phyloP scores from a whole-genome alignment of 225 moss, liverwort and hornwort species.

The Straminergon stramineum region DNA sequence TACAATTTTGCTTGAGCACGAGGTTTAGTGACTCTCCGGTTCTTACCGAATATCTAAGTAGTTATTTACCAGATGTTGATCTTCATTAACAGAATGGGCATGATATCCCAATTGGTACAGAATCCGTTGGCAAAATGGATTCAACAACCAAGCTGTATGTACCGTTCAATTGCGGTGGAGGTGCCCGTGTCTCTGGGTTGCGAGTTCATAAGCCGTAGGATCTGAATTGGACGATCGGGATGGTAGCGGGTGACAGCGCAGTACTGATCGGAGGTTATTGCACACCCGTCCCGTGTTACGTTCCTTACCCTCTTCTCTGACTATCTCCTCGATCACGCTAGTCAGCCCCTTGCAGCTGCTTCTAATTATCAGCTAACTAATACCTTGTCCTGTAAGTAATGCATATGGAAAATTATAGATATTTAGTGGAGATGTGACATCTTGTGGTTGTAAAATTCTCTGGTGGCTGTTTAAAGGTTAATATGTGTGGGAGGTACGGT shows the following conservation, averaged over 20 bases:
- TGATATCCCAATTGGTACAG: background rate
- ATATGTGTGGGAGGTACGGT: background rate
- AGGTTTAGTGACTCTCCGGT: background rate
- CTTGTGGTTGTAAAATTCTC: background rate
- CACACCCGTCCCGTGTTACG: slow-evolving; percentile 8
- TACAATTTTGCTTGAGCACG: background rate
- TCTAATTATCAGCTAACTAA: background rate
- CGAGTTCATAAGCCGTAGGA: background rate
- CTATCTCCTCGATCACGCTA: background rate
- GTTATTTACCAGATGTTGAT: background rate
- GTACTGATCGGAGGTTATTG: slow-evolving; percentile 28
- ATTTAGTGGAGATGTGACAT: background rate
- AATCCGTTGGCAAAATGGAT: slow-evolving; percentile 4
- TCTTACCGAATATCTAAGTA: background rate
- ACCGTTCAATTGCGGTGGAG: background rate
- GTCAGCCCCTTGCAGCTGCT: background rate
- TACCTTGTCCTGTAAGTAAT: background rate
- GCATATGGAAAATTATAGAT: background rate
- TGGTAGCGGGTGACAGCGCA: background rate
- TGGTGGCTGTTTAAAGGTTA: background rate
- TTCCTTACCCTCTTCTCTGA: background rate
- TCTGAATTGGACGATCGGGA: slow-evolving; percentile 2
- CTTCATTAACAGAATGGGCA: background rate
- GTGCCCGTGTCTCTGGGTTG: slow-evolving; percentile 11
- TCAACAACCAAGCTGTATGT: slow-evolving; percentile 16